Percentiles rank a stretch among this genome's conserved stretches.
phyloP scores from a whole-genome alignment of 169 alveolate species.

The Theileria orientalis region DNA sequence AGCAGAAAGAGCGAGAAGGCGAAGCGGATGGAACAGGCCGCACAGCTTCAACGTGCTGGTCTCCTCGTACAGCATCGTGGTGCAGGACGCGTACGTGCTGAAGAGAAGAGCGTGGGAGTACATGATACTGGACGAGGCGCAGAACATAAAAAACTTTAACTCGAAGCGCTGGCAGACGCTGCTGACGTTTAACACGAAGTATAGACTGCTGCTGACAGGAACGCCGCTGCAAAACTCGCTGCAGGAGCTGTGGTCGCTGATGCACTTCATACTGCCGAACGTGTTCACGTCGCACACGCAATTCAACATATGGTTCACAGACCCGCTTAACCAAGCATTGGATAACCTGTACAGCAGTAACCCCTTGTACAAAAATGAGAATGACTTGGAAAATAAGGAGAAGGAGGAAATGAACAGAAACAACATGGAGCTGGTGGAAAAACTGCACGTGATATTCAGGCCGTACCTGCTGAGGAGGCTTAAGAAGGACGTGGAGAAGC shows the following conservation, averaged over 20 bases:
- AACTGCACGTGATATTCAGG: slow-evolving; percentile 93
- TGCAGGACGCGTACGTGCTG: slow-evolving; percentile 92
- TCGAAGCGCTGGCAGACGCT: slow-evolving; percentile 98
- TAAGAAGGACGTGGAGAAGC: slow-evolving; percentile 98
- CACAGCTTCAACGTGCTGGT: slow-evolving; percentile 96
- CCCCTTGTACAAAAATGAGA: slow-evolving; percentile 5
- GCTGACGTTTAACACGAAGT: slow-evolving; percentile 93
- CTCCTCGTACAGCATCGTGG: slow-evolving; percentile 93
- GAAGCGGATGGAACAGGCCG: slow-evolving; percentile 92
- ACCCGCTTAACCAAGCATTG: slow-evolving; percentile 91
- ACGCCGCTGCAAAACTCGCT: slow-evolving; percentile 99
- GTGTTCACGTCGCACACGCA: slow-evolving; percentile 92
- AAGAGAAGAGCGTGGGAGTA: slow-evolving; percentile 95
- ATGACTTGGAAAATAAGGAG: slow-evolving; percentile 37
- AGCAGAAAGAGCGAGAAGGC: slow-evolving; percentile 77
- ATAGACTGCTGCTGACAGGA: slow-evolving; percentile 96
- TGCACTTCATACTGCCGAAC: slow-evolving; percentile 97
- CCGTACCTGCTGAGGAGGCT: slow-evolving; percentile 96
- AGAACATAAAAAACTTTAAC: slow-evolving; percentile 95
- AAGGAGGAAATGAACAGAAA: slow-evolving; percentile 12
- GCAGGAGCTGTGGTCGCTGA: slow-evolving; percentile 97
- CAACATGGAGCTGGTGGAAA: slow-evolving; percentile 70
- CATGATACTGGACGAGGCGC: slow-evolving; percentile 98
- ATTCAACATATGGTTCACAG: slow-evolving; percentile 95
- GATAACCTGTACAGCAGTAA: slow-evolving; percentile 73